Base-by-base conservation (phyloP, 148 eudicot species). In the Polygonum maritimum region DNA sequence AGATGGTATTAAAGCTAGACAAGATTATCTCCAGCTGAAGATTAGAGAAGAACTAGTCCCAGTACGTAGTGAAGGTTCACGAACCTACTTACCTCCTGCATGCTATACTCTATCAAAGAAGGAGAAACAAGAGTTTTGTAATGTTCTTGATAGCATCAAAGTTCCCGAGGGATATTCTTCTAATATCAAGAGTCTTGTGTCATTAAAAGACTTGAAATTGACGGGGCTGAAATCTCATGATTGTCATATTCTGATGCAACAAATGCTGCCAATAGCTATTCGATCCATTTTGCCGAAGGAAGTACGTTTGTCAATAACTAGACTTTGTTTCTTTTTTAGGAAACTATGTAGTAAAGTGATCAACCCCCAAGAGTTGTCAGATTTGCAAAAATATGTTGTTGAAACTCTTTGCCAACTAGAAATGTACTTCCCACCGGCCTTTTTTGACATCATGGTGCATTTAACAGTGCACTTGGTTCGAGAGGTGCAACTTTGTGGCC, bases 161-260 rank as follows among this genome's bases (percentile, higher is more conserved):
- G 78, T 79, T 15, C 75, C 60, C 13, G 69, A 75, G 16, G 78
- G 78, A 2, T 79, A 67, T 71, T 36, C 48, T 14, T 71, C 45
- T 7, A 36, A 36, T 41, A 36, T 71, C 13, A 71, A 15, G 22
- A 71, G 48, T 3, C 11, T 11, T 36, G 74, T 26, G 0, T 26
- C 31, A 26, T 1, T 26, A 26, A 26, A 26, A 26, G 31, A 26
- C 31, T 26, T 26, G 22, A 75, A 48, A 40, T 41, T 26, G 21
- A 49, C n/a, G 14, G 48, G 31, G 26, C 52, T 80, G 48, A 76
- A 76, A 18, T 69, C 78, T 15, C 76, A 55, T 48, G 78, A 80
- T 71, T 76, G 49, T 48, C 76, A 80, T 31, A 38, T 80, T 69
- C 5, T 80, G 55, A 22, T 79, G 63, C 71, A 75, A 10, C 58